phyloP scores from a whole-genome alignment of 306 rosid genomes.

The Albizia julibrissin region DNA sequence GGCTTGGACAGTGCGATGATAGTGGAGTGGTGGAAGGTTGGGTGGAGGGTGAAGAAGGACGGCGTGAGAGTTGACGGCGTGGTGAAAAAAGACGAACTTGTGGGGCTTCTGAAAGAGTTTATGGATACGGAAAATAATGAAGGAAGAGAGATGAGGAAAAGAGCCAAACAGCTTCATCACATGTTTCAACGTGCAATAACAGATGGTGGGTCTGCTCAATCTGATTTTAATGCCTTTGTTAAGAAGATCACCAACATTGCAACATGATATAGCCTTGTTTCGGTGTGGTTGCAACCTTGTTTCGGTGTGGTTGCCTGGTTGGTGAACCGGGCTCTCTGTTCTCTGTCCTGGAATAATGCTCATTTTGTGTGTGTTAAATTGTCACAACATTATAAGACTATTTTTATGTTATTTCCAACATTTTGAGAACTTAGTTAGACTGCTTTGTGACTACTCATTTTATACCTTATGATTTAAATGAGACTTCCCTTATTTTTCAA shows the following conservation, averaged over 20 bases:
- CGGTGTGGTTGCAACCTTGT: too few species aligned
- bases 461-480: too few species aligned
- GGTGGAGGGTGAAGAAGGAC: conserved; percentile 41
- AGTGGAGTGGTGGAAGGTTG: conserved; percentile 51
- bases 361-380: not conserved
- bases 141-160: conserved; percentile 28
- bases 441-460: too few species aligned
- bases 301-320: too few species aligned
- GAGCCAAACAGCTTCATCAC: conserved; percentile 25
- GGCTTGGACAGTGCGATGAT: conserved; percentile 41
- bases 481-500: too few species aligned
- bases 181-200: conserved; percentile 33
- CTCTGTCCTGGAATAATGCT: not conserved
- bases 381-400: too few species aligned
- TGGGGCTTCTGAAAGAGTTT: conserved; percentile 22
- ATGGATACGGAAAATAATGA: conserved; percentile 34
- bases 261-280: not conserved
- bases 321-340: too few species aligned
- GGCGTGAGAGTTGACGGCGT: not conserved
- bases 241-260: not conserved
- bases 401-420: too few species aligned
- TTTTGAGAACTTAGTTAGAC: too few species aligned
- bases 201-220: conserved; percentile 43
- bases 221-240: conserved; percentile 37
- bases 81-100: conserved; percentile 41